Conservation (phyloP, 2,329 filamentous ascomycete genomes). For the Talaromyces verruculosus region DNA sequence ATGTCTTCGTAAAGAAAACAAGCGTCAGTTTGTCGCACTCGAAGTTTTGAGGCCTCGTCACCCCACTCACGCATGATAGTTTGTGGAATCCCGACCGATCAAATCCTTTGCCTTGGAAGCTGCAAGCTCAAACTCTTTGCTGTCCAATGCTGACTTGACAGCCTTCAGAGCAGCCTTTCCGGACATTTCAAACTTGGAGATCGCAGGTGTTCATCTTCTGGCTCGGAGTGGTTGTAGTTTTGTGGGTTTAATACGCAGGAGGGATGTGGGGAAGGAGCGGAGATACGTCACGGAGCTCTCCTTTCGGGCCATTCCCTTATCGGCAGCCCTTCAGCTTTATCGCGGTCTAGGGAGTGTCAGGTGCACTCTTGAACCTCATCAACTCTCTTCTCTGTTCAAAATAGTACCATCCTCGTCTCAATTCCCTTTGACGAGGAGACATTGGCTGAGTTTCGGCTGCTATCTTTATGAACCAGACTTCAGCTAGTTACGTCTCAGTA, state of each 20-base stretch:
- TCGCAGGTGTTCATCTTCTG: neutral
- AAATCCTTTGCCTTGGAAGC: conserved; percentile 67
- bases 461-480: neutral
- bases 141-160: conserved; percentile 74
- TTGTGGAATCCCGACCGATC: conserved; percentile 70
- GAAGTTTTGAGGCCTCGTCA: neutral
- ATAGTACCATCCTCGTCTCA: neutral
- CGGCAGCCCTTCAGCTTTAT: conserved; percentile 3
- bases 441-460: neutral
- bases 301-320: conserved; percentile 7
- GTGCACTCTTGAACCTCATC: neutral
- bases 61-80: conserved; percentile 71
- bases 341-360: neutral
- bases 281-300: conserved; percentile 8
- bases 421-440: neutral
- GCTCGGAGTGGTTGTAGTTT: conserved; percentile 1
- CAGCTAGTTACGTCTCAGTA: neutral
- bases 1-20: conserved; percentile 50
- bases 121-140: conserved; percentile 75
- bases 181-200: conserved; percentile 38
- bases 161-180: conserved; percentile 76
- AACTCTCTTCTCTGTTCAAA: neutral
- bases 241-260: conserved; percentile 7
- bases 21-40: conserved; percentile 21
- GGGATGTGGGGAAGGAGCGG: conserved; percentile 16